Evolutionary conservation across 768 basidiomycete species (phyloP), one percentile per base, ranked within the genome.

Genomic region (Podaxis carcinomalis): DNA sequence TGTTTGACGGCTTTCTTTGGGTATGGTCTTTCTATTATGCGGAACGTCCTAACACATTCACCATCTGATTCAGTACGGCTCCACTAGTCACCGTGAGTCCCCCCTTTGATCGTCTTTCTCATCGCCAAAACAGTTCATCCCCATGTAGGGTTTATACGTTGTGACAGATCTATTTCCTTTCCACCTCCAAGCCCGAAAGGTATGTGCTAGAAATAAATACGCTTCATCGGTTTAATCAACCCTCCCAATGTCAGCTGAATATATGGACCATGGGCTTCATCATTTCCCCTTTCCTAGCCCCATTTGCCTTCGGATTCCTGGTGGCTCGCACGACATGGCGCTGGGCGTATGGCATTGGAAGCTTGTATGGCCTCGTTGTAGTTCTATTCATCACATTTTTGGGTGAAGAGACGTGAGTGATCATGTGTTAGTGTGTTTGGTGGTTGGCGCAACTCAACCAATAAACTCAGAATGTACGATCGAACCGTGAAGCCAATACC

Each of bases 291-390:
- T 85, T 85, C 75, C 64, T 83, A 7, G 86, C 85, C 1, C 88
- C 88, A 0, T 88, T 87, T 66, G 77, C 81, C 0, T 84, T 88
- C 63, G 87, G 88, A 2, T 90, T 88, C 75, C 73, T 89, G 2
- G 85, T 85, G 4, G 86, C 85, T 0, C 76, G 82, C 4, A 77
- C 80, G 14, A 78, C 74, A 51, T 88, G 84, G 84, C 71, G 85
- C 44, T 88, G 87, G 86, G 77, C 86, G 14, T 89, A 88, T 63
- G 86, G 85, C 13, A 83, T 86, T 49, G 88, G 84, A 0, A 80
- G 78, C 35, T 78, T 88, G n/a, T 89, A 88, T 65, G 75, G 77
- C 3, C 74, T 75, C 1, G 60, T 86, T 10, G 84, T 89, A 3
- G 76, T 88, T 10, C 46, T 80, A 7, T 65, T 88, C 19, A 87